Conservation (phyloP, 441 rosid genomes). For the Pelargonium fulgidum region DNA sequence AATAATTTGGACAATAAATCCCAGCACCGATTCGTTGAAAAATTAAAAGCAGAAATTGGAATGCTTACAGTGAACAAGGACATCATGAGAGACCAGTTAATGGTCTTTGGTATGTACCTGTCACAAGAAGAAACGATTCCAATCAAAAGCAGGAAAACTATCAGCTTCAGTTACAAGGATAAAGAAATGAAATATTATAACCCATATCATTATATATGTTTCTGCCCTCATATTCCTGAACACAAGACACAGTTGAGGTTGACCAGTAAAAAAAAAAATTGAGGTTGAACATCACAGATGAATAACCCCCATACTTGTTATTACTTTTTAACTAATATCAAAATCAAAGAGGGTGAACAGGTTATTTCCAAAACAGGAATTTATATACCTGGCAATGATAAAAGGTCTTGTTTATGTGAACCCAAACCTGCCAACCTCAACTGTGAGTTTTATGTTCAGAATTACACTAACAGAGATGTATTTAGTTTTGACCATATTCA, state of each 20-base stretch:
- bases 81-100: conserved; percentile 70
- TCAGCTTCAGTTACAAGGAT: background rate
- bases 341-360: background rate
- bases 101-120: conserved; percentile 52
- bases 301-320: background rate
- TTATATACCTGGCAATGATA: background rate
- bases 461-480: conserved; percentile 11
- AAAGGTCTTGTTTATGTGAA: conserved; percentile 4
- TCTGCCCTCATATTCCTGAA: conserved; percentile 8
- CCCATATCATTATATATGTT: conserved; percentile 4
- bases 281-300: background rate
- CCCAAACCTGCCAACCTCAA: conserved; percentile 18
- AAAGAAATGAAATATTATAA: background rate
- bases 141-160: background rate
- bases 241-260: conserved; percentile 19
- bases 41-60: background rate
- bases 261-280: background rate
- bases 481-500: conserved; percentile 21
- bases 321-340: background rate
- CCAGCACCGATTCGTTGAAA: background rate
- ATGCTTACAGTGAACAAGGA: conserved; percentile 64
- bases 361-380: background rate
- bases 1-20: background rate
- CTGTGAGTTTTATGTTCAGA: conserved; percentile 27
- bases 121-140: conserved; percentile 12